These are phyloP conservation scores for Carex pumila DNA, from an alignment of 176 grass and related monocot genomes.

Conservation along the genomic window DNA sequence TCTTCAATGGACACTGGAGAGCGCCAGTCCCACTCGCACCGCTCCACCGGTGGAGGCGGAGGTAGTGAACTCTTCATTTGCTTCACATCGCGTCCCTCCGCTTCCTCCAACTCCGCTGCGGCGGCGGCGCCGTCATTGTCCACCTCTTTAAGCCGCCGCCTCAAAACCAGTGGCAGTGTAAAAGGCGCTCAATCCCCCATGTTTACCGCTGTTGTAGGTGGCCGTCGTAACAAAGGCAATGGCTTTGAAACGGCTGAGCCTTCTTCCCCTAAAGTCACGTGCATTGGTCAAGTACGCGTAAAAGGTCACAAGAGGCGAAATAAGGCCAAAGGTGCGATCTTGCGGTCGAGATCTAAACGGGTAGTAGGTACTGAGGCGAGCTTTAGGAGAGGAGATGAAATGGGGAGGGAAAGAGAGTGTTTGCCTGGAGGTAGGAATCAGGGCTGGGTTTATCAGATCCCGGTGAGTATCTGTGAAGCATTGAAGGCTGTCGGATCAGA, in stretches of 20 bases:
- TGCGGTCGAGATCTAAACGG: constrained; percentile 61
- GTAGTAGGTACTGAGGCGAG: constrained; percentile 52
- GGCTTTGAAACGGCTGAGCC: constrained; percentile 74
- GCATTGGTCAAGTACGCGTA: constrained; percentile 86
- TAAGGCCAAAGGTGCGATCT: constrained; percentile 38
- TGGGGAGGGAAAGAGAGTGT: constrained; percentile 38
- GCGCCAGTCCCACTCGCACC: constrained; percentile 13
- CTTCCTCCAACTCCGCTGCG: constrained; percentile 14
- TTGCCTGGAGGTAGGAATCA: constrained; percentile 53
- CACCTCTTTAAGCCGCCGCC: constrained; percentile 64
- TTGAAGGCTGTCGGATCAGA: constrained; percentile 67
- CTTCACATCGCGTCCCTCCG: constrained; percentile 29
- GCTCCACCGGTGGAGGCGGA: constrained; percentile 19
- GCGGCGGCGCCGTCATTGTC: constrained; percentile 40
- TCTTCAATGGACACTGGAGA: constrained; percentile 15
- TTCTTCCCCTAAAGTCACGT: constrained; percentile 89
- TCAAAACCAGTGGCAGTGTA: constrained; percentile 69
- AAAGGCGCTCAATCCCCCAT: constrained; percentile 97
- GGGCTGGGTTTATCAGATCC: constrained; percentile 93
- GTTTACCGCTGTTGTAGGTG: constrained; percentile 50
- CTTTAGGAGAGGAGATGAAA: constrained; percentile 47
- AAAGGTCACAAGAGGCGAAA: constrained; percentile 65
- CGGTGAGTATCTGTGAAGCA: constrained; percentile 88
- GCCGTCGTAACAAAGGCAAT: constrained; percentile 30
- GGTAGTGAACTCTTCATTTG: constrained; percentile 43